Evolutionary conservation across 768 basidiomycete species (phyloP).

Genomic region (Suillus bovinus): DNA sequence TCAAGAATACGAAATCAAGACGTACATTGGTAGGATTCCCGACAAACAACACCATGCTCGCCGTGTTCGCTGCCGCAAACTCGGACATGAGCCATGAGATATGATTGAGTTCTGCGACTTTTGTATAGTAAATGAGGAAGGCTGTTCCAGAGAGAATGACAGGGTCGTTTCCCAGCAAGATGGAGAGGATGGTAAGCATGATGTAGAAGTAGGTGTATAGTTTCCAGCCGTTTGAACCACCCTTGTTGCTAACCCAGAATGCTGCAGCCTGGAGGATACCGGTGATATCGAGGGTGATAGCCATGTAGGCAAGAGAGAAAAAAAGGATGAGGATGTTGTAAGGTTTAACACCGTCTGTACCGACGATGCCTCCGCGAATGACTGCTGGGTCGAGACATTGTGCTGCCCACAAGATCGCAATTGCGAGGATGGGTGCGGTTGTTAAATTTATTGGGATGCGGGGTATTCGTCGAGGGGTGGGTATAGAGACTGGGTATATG

Average conservation of each 20-base stretch:
- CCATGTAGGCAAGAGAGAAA: slow-evolving; percentile 89
- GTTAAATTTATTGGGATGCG: slow-evolving; percentile 48
- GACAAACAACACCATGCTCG: slow-evolving; percentile 73
- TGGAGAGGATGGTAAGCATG: slow-evolving; percentile 76
- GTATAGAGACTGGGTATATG: slow-evolving; percentile 46
- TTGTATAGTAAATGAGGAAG: slow-evolving; percentile 87
- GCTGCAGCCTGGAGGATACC: slow-evolving; percentile 87
- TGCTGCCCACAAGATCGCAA: slow-evolving; percentile 54
- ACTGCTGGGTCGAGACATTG: slow-evolving; percentile 48
- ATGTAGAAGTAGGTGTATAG: slow-evolving; percentile 82
- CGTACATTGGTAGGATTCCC: slow-evolving; percentile 87
- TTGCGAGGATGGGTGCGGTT: slow-evolving; percentile 54
- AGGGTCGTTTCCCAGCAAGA: slow-evolving; percentile 91
- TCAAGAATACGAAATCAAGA: neutral
- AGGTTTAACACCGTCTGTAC: slow-evolving; percentile 76
- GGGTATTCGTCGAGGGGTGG: slow-evolving; percentile 33
- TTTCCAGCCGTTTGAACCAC: slow-evolving; percentile 68
- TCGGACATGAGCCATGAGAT: slow-evolving; percentile 73
- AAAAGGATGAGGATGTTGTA: slow-evolving; percentile 94
- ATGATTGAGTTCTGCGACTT: slow-evolving; percentile 50
- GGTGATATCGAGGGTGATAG: slow-evolving; percentile 87
- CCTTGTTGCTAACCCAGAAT: slow-evolving; percentile 83
- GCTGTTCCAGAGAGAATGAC: slow-evolving; percentile 90
- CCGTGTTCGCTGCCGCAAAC: slow-evolving; percentile 80
- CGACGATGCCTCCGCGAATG: slow-evolving; percentile 78